phyloP scores from a whole-genome alignment of 2,329 filamentous ascomycete genomes.

The Ophiostoma sp. region DNA sequence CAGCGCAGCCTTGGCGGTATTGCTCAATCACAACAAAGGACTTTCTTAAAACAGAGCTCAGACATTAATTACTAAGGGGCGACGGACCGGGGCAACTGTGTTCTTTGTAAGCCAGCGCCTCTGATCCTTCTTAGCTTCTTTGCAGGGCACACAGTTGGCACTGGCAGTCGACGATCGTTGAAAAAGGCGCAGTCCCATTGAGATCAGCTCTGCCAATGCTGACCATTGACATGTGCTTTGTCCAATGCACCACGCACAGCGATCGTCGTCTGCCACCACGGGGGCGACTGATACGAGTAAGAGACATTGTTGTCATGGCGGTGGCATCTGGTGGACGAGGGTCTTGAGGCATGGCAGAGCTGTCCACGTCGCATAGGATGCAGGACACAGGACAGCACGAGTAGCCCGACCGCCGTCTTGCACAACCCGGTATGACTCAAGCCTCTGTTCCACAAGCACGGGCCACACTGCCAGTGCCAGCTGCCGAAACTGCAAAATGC shows the following conservation, averaged over 20 bases:
- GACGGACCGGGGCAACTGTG: not conserved
- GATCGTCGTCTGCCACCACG: not conserved
- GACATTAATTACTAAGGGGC: constrained; percentile 1
- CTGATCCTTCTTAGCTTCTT: not conserved
- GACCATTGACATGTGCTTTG: constrained; percentile 6
- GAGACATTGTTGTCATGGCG: not conserved
- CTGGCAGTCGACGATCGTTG: not conserved
- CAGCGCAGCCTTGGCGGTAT: constrained; percentile 3
- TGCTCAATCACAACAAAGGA: not conserved
- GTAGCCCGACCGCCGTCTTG: not conserved
- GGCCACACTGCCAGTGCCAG: not conserved
- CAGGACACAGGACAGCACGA: not conserved
- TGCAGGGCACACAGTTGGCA: not conserved
- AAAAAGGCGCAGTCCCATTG: constrained; percentile 8
- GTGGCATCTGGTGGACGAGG: not conserved
- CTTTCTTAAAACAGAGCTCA: not conserved
- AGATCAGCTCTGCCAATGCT: constrained; percentile 13
- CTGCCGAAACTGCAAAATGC: not conserved
- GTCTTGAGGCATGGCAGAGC: not conserved
- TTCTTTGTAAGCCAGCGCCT: not conserved
- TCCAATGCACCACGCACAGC: not conserved
- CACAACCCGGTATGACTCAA: no score
- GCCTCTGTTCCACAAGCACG: not conserved
- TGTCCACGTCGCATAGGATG: not conserved
- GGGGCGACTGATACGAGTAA: not conserved